Conservation (phyloP, 768 basidiomycete species). For the Crepidotus variabilis region DNA sequence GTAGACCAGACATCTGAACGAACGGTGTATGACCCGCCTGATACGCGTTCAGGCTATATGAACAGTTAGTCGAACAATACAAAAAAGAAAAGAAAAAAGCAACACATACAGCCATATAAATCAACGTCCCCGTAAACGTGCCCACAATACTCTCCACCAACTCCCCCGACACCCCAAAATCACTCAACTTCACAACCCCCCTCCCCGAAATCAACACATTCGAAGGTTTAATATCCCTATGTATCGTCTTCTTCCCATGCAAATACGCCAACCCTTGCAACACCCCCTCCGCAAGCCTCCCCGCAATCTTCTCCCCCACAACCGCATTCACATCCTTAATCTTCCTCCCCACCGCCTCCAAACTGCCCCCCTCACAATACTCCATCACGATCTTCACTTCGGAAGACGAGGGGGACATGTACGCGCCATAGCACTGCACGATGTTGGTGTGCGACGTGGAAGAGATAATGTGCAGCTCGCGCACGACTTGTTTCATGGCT, state of each 20-base stretch:
- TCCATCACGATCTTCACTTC: conserved; percentile 98
- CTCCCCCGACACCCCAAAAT: conserved; percentile 98
- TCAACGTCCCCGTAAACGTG: conserved; percentile 95
- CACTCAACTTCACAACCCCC: conserved; percentile 75
- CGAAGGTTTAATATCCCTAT: conserved; percentile 33
- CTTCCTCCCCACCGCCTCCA: conserved; percentile 84
- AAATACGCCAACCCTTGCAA: conserved; percentile 79
- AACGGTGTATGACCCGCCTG: conserved; percentile 86
- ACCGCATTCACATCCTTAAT: conserved; percentile 75
- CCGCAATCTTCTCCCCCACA: conserved; percentile 83
- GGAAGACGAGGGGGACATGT: conserved; percentile 77
- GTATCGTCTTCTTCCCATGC: conserved; percentile 27
- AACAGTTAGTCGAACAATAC: too few species aligned
- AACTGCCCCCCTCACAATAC: conserved; percentile 76
- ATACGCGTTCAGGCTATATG: conserved; percentile 96
- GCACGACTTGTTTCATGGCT: conserved; percentile 62
- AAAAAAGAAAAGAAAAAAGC: too few species aligned
- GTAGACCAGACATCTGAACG: conserved; percentile 97
- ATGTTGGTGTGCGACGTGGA: conserved; percentile 83
- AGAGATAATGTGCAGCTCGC: conserved; percentile 88
- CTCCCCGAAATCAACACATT: conserved; percentile 48
- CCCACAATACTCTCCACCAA: conserved; percentile 84
- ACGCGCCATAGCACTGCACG: conserved; percentile 88
- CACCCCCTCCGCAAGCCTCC: conserved; percentile 92
- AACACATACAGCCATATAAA: conserved; percentile 97